Conservation (phyloP, 2,329 filamentous ascomycete species). For the Botrytis sinoallii region DNA sequence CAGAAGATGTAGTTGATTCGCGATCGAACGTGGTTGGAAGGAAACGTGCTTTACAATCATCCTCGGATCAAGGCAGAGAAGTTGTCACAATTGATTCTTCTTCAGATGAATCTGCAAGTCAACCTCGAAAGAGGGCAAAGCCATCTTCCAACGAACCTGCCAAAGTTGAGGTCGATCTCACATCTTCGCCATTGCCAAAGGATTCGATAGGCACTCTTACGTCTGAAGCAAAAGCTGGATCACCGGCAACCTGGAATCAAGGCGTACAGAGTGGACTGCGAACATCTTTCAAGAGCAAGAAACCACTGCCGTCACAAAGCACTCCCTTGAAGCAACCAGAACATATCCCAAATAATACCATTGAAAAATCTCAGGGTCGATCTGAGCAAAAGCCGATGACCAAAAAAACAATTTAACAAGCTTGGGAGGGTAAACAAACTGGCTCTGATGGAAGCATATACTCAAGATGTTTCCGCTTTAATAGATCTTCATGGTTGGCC, state of each 20-base stretch:
- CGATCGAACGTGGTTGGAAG: constrained; percentile 10
- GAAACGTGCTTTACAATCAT: constrained; percentile 18
- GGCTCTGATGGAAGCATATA: not conserved
- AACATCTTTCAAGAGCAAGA: constrained; percentile 40
- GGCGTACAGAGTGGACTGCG: constrained; percentile 42
- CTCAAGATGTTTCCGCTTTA: not conserved
- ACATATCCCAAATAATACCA: not conserved
- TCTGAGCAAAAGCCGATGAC: not conserved
- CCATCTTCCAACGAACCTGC: not conserved
- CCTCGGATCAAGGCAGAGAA: not conserved
- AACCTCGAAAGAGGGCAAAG: constrained; percentile 14
- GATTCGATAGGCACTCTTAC: not conserved
- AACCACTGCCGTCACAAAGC: not conserved
- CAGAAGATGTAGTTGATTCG: constrained; percentile 17
- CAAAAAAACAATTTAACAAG: constrained; percentile 1
- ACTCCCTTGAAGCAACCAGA: not conserved
- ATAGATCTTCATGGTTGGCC: constrained; percentile 19
- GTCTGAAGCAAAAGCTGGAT: not conserved
- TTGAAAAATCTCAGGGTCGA: not conserved
- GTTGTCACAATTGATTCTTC: constrained; percentile 16
- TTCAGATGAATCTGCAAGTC: constrained; percentile 10
- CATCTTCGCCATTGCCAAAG: not conserved
- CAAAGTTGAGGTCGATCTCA: constrained; percentile 1
- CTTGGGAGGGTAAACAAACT: not conserved
- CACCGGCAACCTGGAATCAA: constrained; percentile 41